phyloP scores from a whole-genome alignment of 805 yeast genomes.

The Candida nemodendra region DNA sequence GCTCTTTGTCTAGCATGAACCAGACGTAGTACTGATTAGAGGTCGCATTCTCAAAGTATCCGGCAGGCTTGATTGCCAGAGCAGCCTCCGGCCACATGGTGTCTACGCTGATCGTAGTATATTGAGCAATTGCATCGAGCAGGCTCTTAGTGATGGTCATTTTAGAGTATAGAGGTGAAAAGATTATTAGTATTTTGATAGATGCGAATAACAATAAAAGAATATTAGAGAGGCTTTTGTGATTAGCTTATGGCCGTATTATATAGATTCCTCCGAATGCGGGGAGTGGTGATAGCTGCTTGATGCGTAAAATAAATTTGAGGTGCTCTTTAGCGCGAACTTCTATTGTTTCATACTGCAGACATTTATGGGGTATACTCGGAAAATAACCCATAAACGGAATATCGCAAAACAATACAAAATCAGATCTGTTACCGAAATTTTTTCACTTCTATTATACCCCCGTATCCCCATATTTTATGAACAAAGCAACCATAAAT shows the following conservation, averaged over 20 bases:
- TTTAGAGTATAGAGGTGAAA: neutral
- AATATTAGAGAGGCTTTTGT: no score
- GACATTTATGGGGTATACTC: slow-evolving; percentile 2
- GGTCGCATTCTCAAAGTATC: slow-evolving; percentile 22
- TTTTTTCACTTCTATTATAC: neutral
- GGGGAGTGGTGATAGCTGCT: no score
- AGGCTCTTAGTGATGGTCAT: slow-evolving; percentile 9
- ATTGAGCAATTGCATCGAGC: slow-evolving; percentile 14
- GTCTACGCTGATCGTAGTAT: slow-evolving; percentile 17
- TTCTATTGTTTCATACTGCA: no score
- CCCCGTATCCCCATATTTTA: neutral
- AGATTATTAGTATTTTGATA: neutral
- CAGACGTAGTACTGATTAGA: slow-evolving; percentile 27
- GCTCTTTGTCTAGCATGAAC: slow-evolving; percentile 20
- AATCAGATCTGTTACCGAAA: neutral
- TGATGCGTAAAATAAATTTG: neutral
- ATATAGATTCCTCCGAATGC: no score
- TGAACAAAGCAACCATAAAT: neutral
- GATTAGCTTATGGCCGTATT: no score
- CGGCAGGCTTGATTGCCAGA: slow-evolving; percentile 9
- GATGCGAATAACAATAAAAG: neutral
- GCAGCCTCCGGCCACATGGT: slow-evolving; percentile 19
- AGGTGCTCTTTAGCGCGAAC: no score
- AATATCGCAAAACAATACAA: slow-evolving; percentile 2
- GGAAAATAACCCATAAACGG: slow-evolving; percentile 1